Base-by-base conservation (phyloP, 169 alveolate species). In the Eimeria praecox region DNA sequence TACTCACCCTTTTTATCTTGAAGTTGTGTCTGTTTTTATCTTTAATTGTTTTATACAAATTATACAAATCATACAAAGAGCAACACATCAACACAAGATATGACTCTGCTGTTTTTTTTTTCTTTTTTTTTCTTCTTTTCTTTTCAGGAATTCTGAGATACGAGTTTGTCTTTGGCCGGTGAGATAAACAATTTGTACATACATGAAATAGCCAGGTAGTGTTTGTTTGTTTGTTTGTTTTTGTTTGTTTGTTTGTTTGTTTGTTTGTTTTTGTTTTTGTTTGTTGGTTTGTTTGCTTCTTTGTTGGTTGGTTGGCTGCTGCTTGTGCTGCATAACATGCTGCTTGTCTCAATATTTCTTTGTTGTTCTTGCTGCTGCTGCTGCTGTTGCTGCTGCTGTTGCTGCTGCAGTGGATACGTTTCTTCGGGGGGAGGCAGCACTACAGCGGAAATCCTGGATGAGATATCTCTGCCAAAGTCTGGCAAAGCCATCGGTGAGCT, bases 111-210 rank as follows among this genome's bases (percentile, higher is more conserved):
- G 77, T 22, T 22, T 10, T 22, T 16, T 22, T 30, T 64, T 8
- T 3, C 33, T 42, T 49, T 4, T 73, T 10, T 38, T 42, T 30
- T 22, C 85, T 3, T 38, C n/a, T 64, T 64, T 30, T 30, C n/a
- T 64, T 6, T 22, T 24, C 92, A 83, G 92, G 92, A 0, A 83
- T 83, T 33, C 75, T 83, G 44, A 71, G 92, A 8, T 83, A 83
- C 27, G 92, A 83, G 40, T 83, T 83, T 64, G 38, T 83, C 30
- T 83, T 83, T 38, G 92, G 92, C 92, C 78, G 75, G 92, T 83
- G 44, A 83, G 69, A 10, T 0, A 6, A 64, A 22, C 38, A 30
- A 64, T 18, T 8, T n/a, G n/a, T n/a, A n/a, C n/a, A n/a, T n/a
- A n/a, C n/a, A n/a, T n/a, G n/a, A n/a, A n/a, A n/a, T n/a, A n/a